These are phyloP conservation scores for Pyracantha coccinea DNA, from an alignment of 331 rosid species.

Conservation along the genomic window DNA sequence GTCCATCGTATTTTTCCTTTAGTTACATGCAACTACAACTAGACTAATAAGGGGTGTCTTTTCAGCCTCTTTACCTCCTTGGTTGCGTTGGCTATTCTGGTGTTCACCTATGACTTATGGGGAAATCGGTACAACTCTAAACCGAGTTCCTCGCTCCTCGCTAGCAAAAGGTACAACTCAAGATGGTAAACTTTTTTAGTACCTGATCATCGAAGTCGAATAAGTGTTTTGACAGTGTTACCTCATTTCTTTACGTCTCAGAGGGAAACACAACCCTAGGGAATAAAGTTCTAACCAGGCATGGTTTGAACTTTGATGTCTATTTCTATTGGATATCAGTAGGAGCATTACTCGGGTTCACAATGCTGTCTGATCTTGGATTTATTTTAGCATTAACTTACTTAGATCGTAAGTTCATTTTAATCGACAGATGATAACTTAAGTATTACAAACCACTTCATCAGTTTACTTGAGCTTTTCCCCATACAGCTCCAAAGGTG, in stretches of 20 bases:
- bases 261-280: conserved; percentile 44
- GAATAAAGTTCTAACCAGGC: conserved; percentile 40
- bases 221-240: background rate
- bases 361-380: conserved; percentile 53
- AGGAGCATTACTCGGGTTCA: conserved; percentile 62
- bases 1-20: conserved; percentile 2
- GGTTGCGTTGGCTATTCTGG: conserved; percentile 90
- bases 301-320: conserved; percentile 54
- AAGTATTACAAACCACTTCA: background rate
- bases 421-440: background rate
- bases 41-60: background rate
- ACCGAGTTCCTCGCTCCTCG: conserved; percentile 77
- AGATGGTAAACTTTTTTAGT: background rate
- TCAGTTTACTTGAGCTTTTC: background rate
- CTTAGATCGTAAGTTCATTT: conserved; percentile 49
- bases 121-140: conserved; percentile 56
- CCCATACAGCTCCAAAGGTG: conserved; percentile 8
- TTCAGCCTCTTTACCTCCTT: conserved; percentile 68
- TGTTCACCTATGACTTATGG: conserved; percentile 76
- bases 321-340: conserved; percentile 68
- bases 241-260: conserved; percentile 29
- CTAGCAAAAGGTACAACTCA: conserved; percentile 65
- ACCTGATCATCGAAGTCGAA: background rate
- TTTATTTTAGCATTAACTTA: conserved; percentile 64
- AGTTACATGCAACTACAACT: background rate